Evolutionary conservation across 441 rosid genomes (phyloP), one percentile per base, ranked within the genome.

Genomic region (Populus hybrid): DNA sequence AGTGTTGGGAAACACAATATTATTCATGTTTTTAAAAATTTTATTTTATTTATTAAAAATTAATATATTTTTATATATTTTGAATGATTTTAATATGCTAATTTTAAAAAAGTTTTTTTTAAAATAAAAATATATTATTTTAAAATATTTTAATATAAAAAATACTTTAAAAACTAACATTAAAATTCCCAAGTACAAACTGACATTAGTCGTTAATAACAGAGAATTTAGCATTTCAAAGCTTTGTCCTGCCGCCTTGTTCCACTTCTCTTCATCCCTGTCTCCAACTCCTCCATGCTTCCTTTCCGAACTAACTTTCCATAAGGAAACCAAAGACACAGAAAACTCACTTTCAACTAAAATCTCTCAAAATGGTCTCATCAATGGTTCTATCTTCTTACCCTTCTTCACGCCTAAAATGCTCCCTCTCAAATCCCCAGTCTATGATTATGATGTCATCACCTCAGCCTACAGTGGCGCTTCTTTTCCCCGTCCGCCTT

Each of bases 351-450:
- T 21, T 21, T 61, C 66, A 61, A 10, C 10, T 10, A 61, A 61
- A 61, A 61, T 28, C 66, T 21, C 12, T 61, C 66, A 61, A 61
- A 61, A 21, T 61, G 66, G 66, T 67, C 24, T 64, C 80, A n/a
- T 72, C 81, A 26, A 65, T 82, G 12, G 34, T 83, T 71, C 78
- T 84, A 74, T 82, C 89, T n/a, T 66, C 80, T 21, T 21, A 61
- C 24, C 76, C 83, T 42, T 80, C 83, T 38, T 80, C 83, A 24
- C 78, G 74, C 70, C 50, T 80, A 2, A 78, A 81, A 69, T 79
- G 77, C 73, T 73, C 81, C 57, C 78, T 82, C 83, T 18, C 14
- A 3, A 53, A 12, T 26, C 82, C 86, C 35, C 76, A 84, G 75
- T 80, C 83, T 40, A 63, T 72, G 74, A 72, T 67, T n/a, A 28